Evolutionary conservation across 768 basidiomycete species (phyloP).

Genomic region (Lyophyllum shimeji): DNA sequence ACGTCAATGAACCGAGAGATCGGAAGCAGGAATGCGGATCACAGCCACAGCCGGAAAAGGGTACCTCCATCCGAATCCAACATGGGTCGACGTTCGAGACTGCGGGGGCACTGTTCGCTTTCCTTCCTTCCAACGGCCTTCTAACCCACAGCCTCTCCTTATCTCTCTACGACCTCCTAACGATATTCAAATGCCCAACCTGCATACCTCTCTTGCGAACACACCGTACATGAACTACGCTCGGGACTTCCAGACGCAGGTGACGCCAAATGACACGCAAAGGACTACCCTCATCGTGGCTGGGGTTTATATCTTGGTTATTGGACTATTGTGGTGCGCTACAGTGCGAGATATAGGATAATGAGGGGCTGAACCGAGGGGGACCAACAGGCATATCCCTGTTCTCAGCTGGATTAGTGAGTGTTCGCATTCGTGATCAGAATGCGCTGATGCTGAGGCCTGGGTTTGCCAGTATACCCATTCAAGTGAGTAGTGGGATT

Average conservation of each 20-base stretch:
- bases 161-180: neutral
- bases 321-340: conserved; percentile 77
- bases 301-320: conserved; percentile 68
- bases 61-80: neutral
- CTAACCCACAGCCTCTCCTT: too few relatives aligned
- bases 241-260: conserved; percentile 38
- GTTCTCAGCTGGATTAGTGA: conserved; percentile 70
- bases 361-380: neutral
- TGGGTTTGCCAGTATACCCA: conserved; percentile 66
- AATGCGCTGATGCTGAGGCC: neutral
- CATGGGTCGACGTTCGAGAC: neutral
- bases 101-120: neutral
- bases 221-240: conserved; percentile 23
- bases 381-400: conserved; percentile 67
- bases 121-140: neutral
- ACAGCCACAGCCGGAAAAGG: conserved; percentile 13
- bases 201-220: conserved; percentile 4
- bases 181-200: conserved; percentile 9
- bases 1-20: neutral
- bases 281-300: conserved; percentile 78
- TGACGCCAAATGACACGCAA: conserved; percentile 75
- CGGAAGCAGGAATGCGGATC: neutral
- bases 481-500: conserved; percentile 68
- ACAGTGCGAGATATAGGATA: neutral
- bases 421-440: conserved; percentile 26